Evolutionary conservation across 768 basidiomycete species (phyloP).

Genomic region (Paxillus involutus): DNA sequence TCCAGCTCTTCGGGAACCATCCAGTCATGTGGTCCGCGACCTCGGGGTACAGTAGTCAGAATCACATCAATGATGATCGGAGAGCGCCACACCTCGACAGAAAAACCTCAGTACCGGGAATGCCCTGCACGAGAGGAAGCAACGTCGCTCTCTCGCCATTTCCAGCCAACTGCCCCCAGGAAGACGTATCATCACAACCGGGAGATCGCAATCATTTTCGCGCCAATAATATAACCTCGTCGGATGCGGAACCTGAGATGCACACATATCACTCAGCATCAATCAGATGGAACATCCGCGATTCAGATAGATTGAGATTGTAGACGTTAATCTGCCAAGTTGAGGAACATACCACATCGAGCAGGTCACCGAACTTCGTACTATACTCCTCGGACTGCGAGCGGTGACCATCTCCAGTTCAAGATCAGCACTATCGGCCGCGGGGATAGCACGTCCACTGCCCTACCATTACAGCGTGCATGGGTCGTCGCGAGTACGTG

Average conservation of each 20-base stretch:
- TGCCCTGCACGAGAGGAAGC: no score
- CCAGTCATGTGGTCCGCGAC: conserved; percentile 1
- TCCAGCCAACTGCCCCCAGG: not conserved
- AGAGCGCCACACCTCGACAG: conserved; percentile 15
- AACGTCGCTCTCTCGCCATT: not conserved
- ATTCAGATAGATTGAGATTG: conserved; percentile 9
- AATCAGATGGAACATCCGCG: not conserved
- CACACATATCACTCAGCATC: conserved; percentile 6
- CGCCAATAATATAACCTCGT: conserved; percentile 19
- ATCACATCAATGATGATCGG: conserved; percentile 12
- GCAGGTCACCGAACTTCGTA: conserved; percentile 1
- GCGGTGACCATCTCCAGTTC: not conserved
- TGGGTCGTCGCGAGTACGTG: not conserved
- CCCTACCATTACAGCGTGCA: conserved; percentile 6
- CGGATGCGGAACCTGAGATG: conserved; percentile 9
- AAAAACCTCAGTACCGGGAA: not conserved
- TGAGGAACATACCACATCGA: not conserved
- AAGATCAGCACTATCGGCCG: conserved; percentile 17
- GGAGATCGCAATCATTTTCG: conserved; percentile 1
- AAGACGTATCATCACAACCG: conserved; percentile 4
- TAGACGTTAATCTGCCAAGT: conserved; percentile 23
- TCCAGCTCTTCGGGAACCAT: conserved; percentile 4
- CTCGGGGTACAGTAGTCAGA: not conserved
- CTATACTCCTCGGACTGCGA: conserved; percentile 27
- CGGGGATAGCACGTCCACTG: conserved; percentile 20